Evolutionary conservation across 163 green algal genomes (phyloP).

Genomic region (Prototheca wickerhamii): DNA sequence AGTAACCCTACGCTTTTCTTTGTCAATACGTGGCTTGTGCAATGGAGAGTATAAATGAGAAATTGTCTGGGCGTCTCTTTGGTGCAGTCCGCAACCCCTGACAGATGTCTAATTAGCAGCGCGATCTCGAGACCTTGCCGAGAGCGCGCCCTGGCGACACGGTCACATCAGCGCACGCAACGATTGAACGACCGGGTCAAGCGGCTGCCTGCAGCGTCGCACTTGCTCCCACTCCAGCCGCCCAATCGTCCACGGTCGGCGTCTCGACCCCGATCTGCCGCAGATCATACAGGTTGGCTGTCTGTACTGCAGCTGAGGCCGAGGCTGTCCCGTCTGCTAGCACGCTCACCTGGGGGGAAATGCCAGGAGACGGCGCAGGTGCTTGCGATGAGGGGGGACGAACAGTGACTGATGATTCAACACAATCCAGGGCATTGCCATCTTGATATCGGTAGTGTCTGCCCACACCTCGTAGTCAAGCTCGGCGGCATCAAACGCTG

Average conservation of each 20-base stretch:
- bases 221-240: background rate
- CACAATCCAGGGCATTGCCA: too few species aligned
- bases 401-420: background rate
- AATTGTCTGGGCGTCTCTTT: too few species aligned
- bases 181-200: background rate
- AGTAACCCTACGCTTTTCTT: too few species aligned
- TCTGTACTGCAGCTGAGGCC: slow-evolving; percentile 37
- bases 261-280: slow-evolving; percentile 9
- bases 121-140: too few species aligned
- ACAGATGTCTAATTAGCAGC: too few species aligned
- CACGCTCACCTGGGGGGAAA: slow-evolving; percentile 27
- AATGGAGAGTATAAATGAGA: too few species aligned
- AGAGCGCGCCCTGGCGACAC: too few species aligned
- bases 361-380: background rate
- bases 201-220: background rate
- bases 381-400: background rate
- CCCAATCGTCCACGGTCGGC: slow-evolving; percentile 24
- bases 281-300: slow-evolving; percentile 45
- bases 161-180: too few species aligned
- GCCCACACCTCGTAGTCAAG: slow-evolving; percentile 43
- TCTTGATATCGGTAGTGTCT: background rate
- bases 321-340: slow-evolving; percentile 54
- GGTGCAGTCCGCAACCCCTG: too few species aligned
- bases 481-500: slow-evolving; percentile 56
- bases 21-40: too few species aligned